Evolutionary conservation across 2,329 filamentous ascomycete genomes (phyloP), one percentile per base, ranked within the genome.

Genomic region (Helicocarpus griseus): DNA sequence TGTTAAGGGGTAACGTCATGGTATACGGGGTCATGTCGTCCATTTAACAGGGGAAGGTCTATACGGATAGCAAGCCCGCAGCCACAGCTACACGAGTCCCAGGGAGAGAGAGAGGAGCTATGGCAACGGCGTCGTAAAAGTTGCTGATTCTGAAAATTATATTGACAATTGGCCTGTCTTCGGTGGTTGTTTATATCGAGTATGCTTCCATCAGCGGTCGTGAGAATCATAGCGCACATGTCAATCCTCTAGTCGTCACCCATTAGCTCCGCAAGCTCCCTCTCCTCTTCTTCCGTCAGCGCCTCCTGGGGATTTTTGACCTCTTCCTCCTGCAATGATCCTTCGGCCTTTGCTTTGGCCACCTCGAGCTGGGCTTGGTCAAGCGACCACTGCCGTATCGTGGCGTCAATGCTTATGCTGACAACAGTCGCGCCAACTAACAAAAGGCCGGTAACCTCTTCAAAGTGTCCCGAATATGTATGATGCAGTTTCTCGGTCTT

Each of bases 241-340:
- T 2, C 17, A 47, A 36, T 24, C 17, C 17, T 14, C 44, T 47
- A 59, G 40, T 80, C 77, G 56, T 88, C 84, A 52, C 84, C 88
- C 87, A 98, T 87, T 65, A 98, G 71, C 57, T 90, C 93, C 13
- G 89, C 90, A 57, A 98, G 74, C 68, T 97, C 93, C 4, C 86
- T 85, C 68, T 97, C 91, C 67, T 98, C 93, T 60, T 97, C 91
- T 11, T 81, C 85, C 4, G 89, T 95, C 69, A 96, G 72, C 63
- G 75, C 72, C 50, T 78, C 77, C 49, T 71, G 56, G 65, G 65
- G 56, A 70, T 71, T 31, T 68, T 67, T 19, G 6, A 44, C 50
- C 58, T 65, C 63, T 53, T 75, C 74, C 41, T 73, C 69, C 48
- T 74, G 68, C 41, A 72, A 67, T 51, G 72, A 61, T 39, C 67